phyloP scores from a whole-genome alignment of 352 stramenopile species.

The Phytophthora litchii region DNA sequence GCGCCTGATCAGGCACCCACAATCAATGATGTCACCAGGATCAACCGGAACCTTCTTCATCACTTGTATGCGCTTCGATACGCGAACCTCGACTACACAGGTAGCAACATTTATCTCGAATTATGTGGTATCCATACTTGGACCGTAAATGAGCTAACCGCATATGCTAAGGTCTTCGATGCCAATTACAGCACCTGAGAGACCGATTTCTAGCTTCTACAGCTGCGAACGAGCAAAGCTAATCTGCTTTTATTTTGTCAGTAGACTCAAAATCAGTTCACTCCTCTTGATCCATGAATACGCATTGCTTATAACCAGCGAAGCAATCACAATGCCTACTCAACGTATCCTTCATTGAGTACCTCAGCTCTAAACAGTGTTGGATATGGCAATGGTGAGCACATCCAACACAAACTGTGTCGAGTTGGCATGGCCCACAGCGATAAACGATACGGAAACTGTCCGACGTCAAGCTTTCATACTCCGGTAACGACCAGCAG shows the following conservation, averaged over 20 bases:
- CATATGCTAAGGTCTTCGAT: constrained; percentile 45
- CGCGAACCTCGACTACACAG: constrained; percentile 57
- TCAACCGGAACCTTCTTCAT: constrained; percentile 68
- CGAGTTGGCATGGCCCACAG: constrained; percentile 58
- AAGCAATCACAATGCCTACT: constrained; percentile 61
- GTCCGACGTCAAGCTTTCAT: constrained; percentile 72
- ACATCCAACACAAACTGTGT: constrained; percentile 69
- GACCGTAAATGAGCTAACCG: too few relatives aligned
- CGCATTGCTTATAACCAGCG: constrained; percentile 35
- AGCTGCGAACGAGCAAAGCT: constrained; percentile 17
- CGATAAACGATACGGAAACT: constrained; percentile 74
- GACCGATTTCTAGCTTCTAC: constrained; percentile 50
- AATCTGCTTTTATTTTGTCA: not conserved
- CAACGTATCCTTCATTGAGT: constrained; percentile 61
- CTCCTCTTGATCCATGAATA: constrained; percentile 31
- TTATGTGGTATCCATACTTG: too few relatives aligned
- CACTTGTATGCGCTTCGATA: constrained; percentile 77
- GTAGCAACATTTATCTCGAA: constrained; percentile 27
- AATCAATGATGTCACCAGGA: constrained; percentile 14
- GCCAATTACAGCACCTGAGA: constrained; percentile 72
- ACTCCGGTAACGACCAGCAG: constrained; percentile 56
- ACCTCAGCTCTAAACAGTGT: constrained; percentile 65
- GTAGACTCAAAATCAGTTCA: constrained; percentile 2
- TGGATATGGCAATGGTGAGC: constrained; percentile 67
- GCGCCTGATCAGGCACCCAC: constrained; percentile 10